These are phyloP conservation scores for Fragilariopsis cylindrus DNA, from an alignment of 108 stramenopile genomes.

Conservation along the genomic window DNA sequence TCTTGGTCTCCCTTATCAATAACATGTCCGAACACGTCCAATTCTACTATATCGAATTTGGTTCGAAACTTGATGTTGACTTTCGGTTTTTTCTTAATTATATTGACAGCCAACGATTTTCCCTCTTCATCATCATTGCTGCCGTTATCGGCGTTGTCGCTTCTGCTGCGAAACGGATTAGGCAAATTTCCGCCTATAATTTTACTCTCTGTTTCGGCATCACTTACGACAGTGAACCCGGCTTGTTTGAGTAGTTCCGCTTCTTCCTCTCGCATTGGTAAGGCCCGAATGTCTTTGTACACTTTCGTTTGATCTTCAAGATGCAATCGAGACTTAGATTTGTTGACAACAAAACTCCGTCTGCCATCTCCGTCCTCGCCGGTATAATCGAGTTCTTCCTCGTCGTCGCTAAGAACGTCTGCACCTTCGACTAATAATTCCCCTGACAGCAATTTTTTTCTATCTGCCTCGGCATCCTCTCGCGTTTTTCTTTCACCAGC, in stretches of 20 bases:
- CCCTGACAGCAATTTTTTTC: slow-evolving; percentile 73
- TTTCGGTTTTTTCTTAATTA: slow-evolving; percentile 19
- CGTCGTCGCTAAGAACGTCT: slow-evolving; percentile 43
- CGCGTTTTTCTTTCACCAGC: slow-evolving; percentile 61
- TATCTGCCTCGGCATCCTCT: slow-evolving; percentile 83
- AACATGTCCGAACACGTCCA: slow-evolving; percentile 74
- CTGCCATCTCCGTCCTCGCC: slow-evolving; percentile 38
- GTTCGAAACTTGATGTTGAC: slow-evolving; percentile 64
- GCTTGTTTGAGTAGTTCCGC: slow-evolving; percentile 61
- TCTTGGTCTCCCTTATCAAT: slow-evolving; percentile 88
- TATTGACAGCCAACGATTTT: background rate
- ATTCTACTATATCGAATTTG: slow-evolving; percentile 82
- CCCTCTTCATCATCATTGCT: background rate
- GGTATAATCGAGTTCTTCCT: slow-evolving; percentile 52
- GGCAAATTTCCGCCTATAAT: slow-evolving; percentile 71
- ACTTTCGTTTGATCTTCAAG: slow-evolving; percentile 1
- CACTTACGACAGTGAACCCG: slow-evolving; percentile 76
- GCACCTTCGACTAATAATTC: slow-evolving; percentile 48
- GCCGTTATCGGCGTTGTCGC: slow-evolving; percentile 7
- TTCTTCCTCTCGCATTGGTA: slow-evolving; percentile 62
- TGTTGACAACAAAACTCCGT: slow-evolving; percentile 18
- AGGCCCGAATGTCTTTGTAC: slow-evolving; percentile 36
- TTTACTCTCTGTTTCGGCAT: slow-evolving; percentile 62
- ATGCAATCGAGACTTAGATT: background rate
- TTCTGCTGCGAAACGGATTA: slow-evolving; percentile 58